Evolutionary conservation across 495 filamentous ascomycete species (phyloP), one percentile per base, ranked within the genome.

Genomic region (Penicillium coprophilum): DNA sequence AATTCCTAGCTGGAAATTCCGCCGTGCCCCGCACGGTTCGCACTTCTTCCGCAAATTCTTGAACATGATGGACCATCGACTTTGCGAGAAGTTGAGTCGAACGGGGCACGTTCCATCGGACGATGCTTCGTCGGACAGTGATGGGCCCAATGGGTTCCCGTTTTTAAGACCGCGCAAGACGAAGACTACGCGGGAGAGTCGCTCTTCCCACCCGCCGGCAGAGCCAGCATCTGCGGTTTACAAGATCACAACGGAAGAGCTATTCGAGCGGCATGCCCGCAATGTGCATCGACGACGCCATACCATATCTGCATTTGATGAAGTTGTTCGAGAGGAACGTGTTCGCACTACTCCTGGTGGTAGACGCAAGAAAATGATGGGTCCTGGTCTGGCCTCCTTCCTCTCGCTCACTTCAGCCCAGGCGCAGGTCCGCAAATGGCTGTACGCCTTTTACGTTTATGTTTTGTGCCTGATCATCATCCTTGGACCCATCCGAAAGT

Each of bases 1-100:
- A 39, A 89, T 98, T 34, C 94, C 94, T 2, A 89, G 82, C 57
- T 97, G 93, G 90, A 87, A 92, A 32, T 92, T 97, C 60, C 82
- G 85, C 57, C 83, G 85, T 19, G 69, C 80, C 12, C 75, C 76
- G 0, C 72, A 70, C 12, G 59, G 72, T 23, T 73, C 78, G 23
- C 71, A 72, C 53, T 77, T 77, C 13, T 73, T 70, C 17, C 78
- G 78, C 43, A 71, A 72, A 12, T 72, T 84, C 46, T 57, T 85
- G n/a, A 76, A 80, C 57, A 62, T 73, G 30, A 68, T 86, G 36
- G 79, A 81, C 32, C 72, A 79, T 45, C 69, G 70, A 44, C 53
- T 82, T n/a, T 74, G 77, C 38, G 69, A 75, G 62, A 72, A 66
- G 36, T 51, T 80, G 46, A 77, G 74, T 41, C 62, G 67, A 19